A percentile compares a stretch with the other conserved stretches of the same genome.
These are phyloP conservation scores for Microsporum ferrugineum DNA, from an alignment of 2,329 filamentous ascomycete species.

Conservation along the genomic window DNA sequence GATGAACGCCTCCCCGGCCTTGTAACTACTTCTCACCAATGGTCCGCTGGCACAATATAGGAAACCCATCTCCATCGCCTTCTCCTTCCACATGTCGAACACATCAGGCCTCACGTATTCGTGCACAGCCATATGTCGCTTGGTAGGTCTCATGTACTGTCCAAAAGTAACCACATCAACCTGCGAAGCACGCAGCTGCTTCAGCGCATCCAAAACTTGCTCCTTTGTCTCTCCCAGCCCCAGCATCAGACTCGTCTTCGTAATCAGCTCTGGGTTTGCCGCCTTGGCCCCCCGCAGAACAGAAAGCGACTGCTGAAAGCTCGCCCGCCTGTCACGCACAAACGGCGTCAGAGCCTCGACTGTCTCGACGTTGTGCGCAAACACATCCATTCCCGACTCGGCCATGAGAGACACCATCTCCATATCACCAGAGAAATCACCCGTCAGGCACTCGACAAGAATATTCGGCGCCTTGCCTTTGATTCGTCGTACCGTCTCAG, in stretches of 20 bases:
- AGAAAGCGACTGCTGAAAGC: constrained; percentile 70
- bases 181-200: constrained; percentile 63
- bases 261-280: constrained; percentile 66
- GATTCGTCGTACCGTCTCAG: constrained; percentile 87
- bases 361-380: constrained; percentile 95
- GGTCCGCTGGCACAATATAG: constrained; percentile 91
- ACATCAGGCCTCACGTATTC: constrained; percentile 85
- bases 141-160: constrained; percentile 99
- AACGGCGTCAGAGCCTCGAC: constrained; percentile 80
- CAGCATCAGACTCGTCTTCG: constrained; percentile 98
- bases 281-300: constrained; percentile 76
- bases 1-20: constrained; percentile 96
- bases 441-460: constrained; percentile 44
- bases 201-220: constrained; percentile 68
- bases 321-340: constrained; percentile 80
- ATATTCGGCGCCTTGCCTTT: constrained; percentile 56
- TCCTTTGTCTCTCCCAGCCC: constrained; percentile 85
- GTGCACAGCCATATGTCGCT: constrained; percentile 92
- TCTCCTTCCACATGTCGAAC: constrained; percentile 83
- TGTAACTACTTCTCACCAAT: constrained; percentile 88
- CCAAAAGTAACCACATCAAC: constrained; percentile 97
- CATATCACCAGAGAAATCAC: constrained; percentile 73
- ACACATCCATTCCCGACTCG: constrained; percentile 81
- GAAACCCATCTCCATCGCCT: constrained; percentile 90
- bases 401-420: constrained; percentile 83